A percentile compares a stretch with the other conserved stretches of the same genome.
Evolutionary conservation across 345 rosid species (phyloP).

Genomic region (Clausena lansium): DNA sequence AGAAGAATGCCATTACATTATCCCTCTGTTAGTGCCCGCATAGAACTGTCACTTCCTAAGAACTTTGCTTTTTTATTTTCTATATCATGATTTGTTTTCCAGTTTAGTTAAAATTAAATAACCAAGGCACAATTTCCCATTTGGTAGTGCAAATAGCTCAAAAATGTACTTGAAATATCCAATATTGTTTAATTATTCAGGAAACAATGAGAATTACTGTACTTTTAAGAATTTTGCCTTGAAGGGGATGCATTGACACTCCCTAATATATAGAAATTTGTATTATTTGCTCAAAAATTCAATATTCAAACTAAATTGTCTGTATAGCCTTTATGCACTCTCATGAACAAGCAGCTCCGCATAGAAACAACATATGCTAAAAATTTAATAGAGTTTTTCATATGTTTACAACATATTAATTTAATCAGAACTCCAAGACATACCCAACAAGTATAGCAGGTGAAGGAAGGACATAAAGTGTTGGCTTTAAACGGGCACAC

Average conservation of each 20-base stretch:
- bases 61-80: background rate
- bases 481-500: constrained; percentile 52
- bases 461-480: constrained; percentile 81
- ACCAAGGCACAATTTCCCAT: background rate
- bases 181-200: too few species aligned
- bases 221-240: background rate
- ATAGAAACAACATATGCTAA: background rate
- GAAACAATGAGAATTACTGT: background rate
- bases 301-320: background rate
- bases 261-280: background rate
- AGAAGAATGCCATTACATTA: background rate
- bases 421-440: constrained; percentile 10
- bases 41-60: background rate
- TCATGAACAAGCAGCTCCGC: background rate
- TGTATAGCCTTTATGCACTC: background rate
- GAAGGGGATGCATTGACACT: background rate
- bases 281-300: background rate
- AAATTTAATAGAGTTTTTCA: background rate
- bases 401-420: background rate
- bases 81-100: background rate
- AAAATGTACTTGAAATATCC: background rate
- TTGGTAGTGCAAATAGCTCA: background rate
- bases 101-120: background rate
- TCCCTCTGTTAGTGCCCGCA: background rate
- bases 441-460: constrained; percentile 98